Percentiles rank a stretch among this genome's conserved stretches.
These are phyloP conservation scores for Naganishia albida DNA, from an alignment of 1,284 basidiomycete genomes.

Conservation along the genomic window DNA sequence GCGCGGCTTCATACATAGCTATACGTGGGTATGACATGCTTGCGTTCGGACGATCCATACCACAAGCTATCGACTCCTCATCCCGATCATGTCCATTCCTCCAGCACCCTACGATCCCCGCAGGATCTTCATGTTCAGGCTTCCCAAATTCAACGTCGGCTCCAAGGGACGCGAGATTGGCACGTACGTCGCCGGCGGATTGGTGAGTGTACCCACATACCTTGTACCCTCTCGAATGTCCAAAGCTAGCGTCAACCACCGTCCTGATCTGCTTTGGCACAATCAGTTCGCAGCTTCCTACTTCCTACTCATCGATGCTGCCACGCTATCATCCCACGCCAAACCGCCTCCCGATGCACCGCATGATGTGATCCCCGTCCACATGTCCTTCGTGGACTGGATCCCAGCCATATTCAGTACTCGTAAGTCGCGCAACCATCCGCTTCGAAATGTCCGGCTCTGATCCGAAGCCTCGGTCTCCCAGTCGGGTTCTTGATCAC, in stretches of 20 bases:
- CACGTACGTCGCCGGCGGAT: constrained; percentile 85
- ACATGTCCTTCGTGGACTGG: constrained; percentile 92
- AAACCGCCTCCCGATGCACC: constrained; percentile 69
- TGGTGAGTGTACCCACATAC: too few relatives aligned
- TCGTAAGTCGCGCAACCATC: constrained; percentile 44
- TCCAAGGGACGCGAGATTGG: constrained; percentile 67
- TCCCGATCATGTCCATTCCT: constrained; percentile 60
- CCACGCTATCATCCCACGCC: constrained; percentile 80
- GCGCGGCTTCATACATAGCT: not conserved
- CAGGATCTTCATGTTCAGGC: constrained; percentile 66
- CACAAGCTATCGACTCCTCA: not conserved
- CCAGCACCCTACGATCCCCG: constrained; percentile 84
- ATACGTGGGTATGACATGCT: not conserved
- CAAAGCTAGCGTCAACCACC: too few relatives aligned
- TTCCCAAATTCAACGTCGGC: constrained; percentile 54
- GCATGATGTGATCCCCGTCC: constrained; percentile 73
- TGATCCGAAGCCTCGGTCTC: not conserved
- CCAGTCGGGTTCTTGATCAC: constrained; percentile 84
- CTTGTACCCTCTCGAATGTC: too few relatives aligned
- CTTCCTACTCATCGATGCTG: constrained; percentile 95
- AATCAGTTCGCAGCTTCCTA: constrained; percentile 83
- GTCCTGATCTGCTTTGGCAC: too few relatives aligned
- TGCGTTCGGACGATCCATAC: not conserved
- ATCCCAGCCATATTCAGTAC: constrained; percentile 91
- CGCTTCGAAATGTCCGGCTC: not conserved